These are phyloP conservation scores for Ganoderma lingzhi DNA, from an alignment of 1,284 basidiomycete genomes.

Conservation along the genomic window DNA sequence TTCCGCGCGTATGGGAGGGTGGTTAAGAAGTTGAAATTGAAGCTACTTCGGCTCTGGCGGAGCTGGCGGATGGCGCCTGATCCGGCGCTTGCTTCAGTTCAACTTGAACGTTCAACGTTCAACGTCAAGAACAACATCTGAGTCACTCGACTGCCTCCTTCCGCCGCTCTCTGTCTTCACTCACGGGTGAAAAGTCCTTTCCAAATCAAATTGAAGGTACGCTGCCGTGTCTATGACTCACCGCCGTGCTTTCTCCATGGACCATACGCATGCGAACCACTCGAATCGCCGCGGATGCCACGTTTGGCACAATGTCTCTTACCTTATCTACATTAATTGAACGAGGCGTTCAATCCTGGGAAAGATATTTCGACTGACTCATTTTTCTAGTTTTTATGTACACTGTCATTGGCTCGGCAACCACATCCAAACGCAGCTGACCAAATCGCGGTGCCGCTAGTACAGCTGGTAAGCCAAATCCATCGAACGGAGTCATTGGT, in stretches of 20 bases:
- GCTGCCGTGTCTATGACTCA: too few species aligned
- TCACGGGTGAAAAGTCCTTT: too few species aligned
- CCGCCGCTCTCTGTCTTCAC: too few species aligned
- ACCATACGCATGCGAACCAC: not conserved
- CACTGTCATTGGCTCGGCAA: not conserved
- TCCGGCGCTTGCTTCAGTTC: too few species aligned
- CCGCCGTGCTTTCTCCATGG: not conserved
- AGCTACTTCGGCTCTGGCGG: too few species aligned
- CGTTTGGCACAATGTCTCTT: not conserved
- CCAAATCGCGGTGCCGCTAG: not conserved
- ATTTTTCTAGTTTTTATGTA: not conserved
- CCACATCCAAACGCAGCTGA: not conserved
- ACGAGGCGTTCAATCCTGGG: not conserved
- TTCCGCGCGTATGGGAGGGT: too few species aligned
- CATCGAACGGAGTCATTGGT: not conserved
- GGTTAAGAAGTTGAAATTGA: too few species aligned
- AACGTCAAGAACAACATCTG: too few species aligned
- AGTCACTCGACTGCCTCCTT: too few species aligned
- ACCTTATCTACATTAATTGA: not conserved
- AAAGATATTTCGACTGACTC: not conserved
- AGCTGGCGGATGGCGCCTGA: too few species aligned
- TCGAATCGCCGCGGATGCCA: not conserved
- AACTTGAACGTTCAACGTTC: too few species aligned
- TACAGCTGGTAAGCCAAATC: not conserved
- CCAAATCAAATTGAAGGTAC: too few species aligned